Evolutionary conservation across 495 filamentous ascomycete species (phyloP).

Genomic region (Annulohypoxylon nitens): DNA sequence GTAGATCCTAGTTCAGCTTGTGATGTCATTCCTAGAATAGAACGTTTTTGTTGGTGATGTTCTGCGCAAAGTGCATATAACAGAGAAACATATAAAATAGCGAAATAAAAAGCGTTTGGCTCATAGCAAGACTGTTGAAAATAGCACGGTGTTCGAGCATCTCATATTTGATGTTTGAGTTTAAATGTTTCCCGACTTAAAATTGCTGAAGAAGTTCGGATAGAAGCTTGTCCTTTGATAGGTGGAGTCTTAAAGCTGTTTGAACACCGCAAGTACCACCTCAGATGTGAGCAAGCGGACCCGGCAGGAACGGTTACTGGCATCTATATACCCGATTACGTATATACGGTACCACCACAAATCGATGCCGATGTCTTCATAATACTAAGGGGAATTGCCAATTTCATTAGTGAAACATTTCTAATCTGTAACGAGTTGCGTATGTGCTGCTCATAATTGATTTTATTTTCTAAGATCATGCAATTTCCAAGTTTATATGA

Average conservation of each 20-base stretch:
- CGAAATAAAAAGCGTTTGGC: background rate
- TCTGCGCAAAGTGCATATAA: background rate
- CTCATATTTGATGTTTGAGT: background rate
- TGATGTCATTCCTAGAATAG: conserved; percentile 34
- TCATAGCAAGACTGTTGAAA: background rate
- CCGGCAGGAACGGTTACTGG: conserved; percentile 14
- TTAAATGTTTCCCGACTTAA: background rate
- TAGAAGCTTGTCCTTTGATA: background rate
- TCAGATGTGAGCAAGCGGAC: background rate
- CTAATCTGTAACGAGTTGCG: background rate
- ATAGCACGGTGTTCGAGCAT: background rate
- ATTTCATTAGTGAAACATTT: conserved; percentile 3
- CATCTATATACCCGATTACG: conserved; percentile 13
- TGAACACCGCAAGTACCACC: background rate
- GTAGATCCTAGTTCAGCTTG: conserved; percentile 30
- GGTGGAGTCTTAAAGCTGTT: background rate
- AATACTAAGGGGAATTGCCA: background rate
- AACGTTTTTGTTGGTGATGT: background rate
- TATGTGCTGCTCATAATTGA: background rate
- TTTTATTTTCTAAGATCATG: conserved; percentile 1
- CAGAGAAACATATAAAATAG: background rate
- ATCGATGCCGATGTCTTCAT: background rate
- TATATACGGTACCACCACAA: conserved; percentile 4
- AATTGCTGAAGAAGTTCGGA: conserved; percentile 8
- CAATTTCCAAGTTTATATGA: background rate